phyloP scores from a whole-genome alignment of 2,329 filamentous ascomycete genomes.

The Phyllosticta citribraziliensis region DNA sequence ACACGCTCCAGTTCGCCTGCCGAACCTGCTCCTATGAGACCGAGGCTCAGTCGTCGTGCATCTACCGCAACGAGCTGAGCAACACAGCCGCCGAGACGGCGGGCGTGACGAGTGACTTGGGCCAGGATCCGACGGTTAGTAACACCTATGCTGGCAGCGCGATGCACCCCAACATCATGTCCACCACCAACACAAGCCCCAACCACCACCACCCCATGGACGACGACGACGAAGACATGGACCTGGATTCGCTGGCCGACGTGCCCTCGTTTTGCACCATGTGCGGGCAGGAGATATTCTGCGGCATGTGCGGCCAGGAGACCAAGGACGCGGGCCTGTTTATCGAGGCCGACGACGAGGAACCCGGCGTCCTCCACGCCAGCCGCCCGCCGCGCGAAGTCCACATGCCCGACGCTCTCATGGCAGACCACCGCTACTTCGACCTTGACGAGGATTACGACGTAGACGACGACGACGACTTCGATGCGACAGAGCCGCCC shows the following conservation, averaged over 20 bases:
- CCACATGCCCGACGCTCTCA: background rate
- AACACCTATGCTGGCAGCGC: background rate
- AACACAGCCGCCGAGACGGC: slow-evolving; percentile 89
- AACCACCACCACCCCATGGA: background rate
- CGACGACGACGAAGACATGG: slow-evolving; percentile 13
- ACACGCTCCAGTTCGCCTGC: slow-evolving; percentile 79
- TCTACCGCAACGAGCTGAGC: slow-evolving; percentile 90
- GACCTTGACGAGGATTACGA: slow-evolving; percentile 8
- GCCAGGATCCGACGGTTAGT: slow-evolving; percentile 98
- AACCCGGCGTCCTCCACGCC: slow-evolving; percentile 11
- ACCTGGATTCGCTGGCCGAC: slow-evolving; percentile 13
- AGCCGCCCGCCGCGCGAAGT: slow-evolving; percentile 6
- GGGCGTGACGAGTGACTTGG: slow-evolving; percentile 94
- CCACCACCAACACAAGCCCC: background rate
- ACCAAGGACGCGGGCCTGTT: slow-evolving; percentile 34
- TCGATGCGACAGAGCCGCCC: background rate
- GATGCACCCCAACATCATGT: background rate
- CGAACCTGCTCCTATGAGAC: slow-evolving; percentile 91
- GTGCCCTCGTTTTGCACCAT: slow-evolving; percentile 45
- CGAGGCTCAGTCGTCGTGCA: slow-evolving; percentile 75
- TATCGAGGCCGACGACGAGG: slow-evolving; percentile 33
- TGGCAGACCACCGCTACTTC: slow-evolving; percentile 14
- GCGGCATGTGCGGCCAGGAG: slow-evolving; percentile 41
- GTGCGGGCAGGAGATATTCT: slow-evolving; percentile 49
- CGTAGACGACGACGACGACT: slow-evolving; percentile 6